Evolutionary conservation across 257 asterid genomes (phyloP).

Genomic region (Mentha longifolia): DNA sequence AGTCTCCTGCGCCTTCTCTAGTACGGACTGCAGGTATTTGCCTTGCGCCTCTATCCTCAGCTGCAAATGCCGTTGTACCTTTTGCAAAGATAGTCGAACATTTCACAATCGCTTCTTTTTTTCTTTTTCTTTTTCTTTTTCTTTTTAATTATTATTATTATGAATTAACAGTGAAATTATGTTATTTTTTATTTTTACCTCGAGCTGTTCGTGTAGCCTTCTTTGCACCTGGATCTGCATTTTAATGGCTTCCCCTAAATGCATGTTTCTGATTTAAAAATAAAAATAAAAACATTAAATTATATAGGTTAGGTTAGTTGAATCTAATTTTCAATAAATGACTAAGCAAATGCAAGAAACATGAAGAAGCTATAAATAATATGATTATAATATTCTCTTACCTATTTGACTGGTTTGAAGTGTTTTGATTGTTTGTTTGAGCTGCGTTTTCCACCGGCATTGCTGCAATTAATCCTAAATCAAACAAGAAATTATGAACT

Average conservation of each 20-base stretch:
- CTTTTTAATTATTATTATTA: too few species aligned
- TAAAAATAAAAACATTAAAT: neutral
- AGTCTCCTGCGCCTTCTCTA: constrained; percentile 89
- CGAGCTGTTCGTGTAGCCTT: constrained; percentile 80
- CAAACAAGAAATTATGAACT: too few species aligned
- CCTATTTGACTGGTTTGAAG: constrained; percentile 53
- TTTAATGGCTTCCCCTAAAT: constrained; percentile 70
- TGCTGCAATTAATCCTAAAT: constrained; percentile 45
- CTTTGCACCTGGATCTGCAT: constrained; percentile 81
- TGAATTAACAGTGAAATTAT: too few species aligned
- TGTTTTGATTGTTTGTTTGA: constrained; percentile 49
- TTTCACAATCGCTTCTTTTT: too few species aligned
- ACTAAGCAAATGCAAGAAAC: neutral
- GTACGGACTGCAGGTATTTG: constrained; percentile 73
- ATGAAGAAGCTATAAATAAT: too few species aligned
- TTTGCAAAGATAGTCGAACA: neutral
- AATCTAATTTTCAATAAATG: neutral
- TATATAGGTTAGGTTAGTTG: neutral
- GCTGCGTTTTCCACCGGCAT: constrained; percentile 46
- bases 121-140: too few species aligned
- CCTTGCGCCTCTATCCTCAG: constrained; percentile 88
- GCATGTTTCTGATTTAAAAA: constrained; percentile 56
- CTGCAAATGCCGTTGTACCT: constrained; percentile 92
- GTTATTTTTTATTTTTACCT: constrained; percentile 37
- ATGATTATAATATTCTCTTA: constrained; percentile 29